Evolutionary conservation across 306 rosid genomes (phyloP).

Genomic region (Pyrus communis): DNA sequence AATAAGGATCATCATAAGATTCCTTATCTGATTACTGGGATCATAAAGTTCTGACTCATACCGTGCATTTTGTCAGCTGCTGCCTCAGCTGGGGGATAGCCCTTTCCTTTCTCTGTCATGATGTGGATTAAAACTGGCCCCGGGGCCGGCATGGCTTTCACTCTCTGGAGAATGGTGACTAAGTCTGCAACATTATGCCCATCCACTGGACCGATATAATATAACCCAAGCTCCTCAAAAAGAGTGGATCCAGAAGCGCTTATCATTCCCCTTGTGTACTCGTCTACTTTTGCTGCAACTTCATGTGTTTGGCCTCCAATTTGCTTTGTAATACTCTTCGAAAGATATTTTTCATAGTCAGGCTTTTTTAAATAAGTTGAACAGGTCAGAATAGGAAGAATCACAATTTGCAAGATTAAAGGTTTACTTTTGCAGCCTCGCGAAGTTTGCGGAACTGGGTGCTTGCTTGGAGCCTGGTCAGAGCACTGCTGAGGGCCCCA

Average conservation of each 20-base stretch:
- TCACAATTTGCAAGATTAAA: background rate
- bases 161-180: constrained; percentile 55
- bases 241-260: constrained; percentile 55
- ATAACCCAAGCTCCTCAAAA: constrained; percentile 75
- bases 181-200: constrained; percentile 72
- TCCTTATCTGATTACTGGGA: background rate
- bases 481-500: constrained; percentile 73
- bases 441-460: constrained; percentile 61
- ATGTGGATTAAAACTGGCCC: constrained; percentile 90
- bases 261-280: constrained; percentile 63
- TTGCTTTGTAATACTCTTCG: constrained; percentile 52
- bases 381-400: background rate
- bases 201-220: constrained; percentile 82
- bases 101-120: constrained; percentile 90
- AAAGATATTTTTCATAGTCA: constrained; percentile 18
- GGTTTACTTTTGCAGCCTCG: constrained; percentile 77
- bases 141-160: constrained; percentile 57
- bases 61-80: constrained; percentile 91
- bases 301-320: constrained; percentile 57
- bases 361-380: constrained; percentile 2
- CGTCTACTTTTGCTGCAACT: constrained; percentile 77
- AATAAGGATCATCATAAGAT: constrained; percentile 2
- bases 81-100: constrained; percentile 83
- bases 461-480: constrained; percentile 84
- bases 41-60: constrained; percentile 18